Evolutionary conservation across 2,329 filamentous ascomycete species (phyloP).

Genomic region (Teratosphaeria zuluensis): DNA sequence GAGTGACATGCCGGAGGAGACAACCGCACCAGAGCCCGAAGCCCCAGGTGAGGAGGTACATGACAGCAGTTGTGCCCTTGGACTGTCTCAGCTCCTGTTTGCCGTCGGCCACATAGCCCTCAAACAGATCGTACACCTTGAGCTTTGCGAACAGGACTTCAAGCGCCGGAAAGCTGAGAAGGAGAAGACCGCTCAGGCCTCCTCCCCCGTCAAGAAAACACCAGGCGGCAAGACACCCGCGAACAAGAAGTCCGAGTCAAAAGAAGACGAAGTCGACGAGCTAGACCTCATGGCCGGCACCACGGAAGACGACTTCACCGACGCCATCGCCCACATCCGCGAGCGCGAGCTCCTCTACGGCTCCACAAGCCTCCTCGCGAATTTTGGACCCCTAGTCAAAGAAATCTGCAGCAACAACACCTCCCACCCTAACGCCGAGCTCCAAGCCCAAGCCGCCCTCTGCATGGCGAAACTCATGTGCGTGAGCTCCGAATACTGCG

Average conservation of each 20-base stretch:
- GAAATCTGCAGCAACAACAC: slow-evolving; percentile 96
- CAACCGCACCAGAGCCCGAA: slow-evolving; percentile 13
- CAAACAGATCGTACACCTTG: slow-evolving; percentile 97
- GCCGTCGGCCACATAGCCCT: slow-evolving; percentile 94
- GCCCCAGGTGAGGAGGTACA: neutral
- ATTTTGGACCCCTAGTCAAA: slow-evolving; percentile 82
- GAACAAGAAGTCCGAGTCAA: slow-evolving; percentile 38
- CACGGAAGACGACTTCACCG: slow-evolving; percentile 86
- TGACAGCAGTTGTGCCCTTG: slow-evolving; percentile 42
- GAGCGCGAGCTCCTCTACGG: slow-evolving; percentile 79
- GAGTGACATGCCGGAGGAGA: slow-evolving; percentile 24
- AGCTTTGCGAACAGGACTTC: slow-evolving; percentile 95
- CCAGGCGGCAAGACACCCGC: slow-evolving; percentile 15
- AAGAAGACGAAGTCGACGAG: slow-evolving; percentile 64
- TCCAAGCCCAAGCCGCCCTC: slow-evolving; percentile 86
- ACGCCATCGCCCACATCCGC: slow-evolving; percentile 74
- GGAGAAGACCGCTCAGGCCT: slow-evolving; percentile 49
- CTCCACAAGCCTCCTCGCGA: slow-evolving; percentile 70
- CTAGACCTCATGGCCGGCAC: slow-evolving; percentile 94
- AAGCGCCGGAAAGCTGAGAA: slow-evolving; percentile 91
- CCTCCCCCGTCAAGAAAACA: slow-evolving; percentile 29
- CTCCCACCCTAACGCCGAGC: slow-evolving; percentile 74
- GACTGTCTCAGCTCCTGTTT: slow-evolving; percentile 83
- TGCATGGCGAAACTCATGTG: slow-evolving; percentile 99
- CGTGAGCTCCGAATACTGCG: slow-evolving; percentile 92